Evolutionary conservation across 495 filamentous ascomycete species (phyloP), one percentile per base, ranked within the genome.

Genomic region (Podospora didyma): DNA sequence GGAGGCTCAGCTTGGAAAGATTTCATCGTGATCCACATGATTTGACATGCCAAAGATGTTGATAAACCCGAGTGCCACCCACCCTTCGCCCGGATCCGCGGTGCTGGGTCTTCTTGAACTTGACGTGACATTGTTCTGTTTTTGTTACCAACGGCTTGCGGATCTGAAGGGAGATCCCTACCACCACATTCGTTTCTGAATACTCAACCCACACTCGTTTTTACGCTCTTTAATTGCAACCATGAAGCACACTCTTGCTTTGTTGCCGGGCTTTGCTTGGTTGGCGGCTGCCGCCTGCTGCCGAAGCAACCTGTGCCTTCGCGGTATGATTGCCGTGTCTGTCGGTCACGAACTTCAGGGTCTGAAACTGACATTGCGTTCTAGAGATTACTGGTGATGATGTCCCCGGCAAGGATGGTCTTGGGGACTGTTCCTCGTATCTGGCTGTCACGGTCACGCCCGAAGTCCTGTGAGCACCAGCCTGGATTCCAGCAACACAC

Each of bases 201-300:
- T n/a, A n/a, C n/a, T n/a, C n/a, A n/a, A 37, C 34, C 34, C 20
- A 53, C 50, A 45, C 24, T 60, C 44, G 39, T 51, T 56, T 41
- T 48, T 47, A 57, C 54, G 47, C 23, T 61, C 49, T 24, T 56
- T 59, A 53, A 17, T 21, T 11, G 4, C n/a, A 0, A 45, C 3
- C 20, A 61, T 61, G 59, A 61, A 58, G 55, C 59, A 58, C 14
- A 46, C 7, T 2, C 20, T 58, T 7, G 20, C 53, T 9, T 17
- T 55, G 34, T 19, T 49, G 28, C 56, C 51, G 24, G 60, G 46
- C 21, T 51, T 62, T 34, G 51, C 56, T 24, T 51, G 51, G 46
- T 46, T 62, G 19, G 51, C 56, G 9, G 46, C 60, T n/a, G 60
- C 56, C 10, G 56, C 49, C 2, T 61, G 60, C 47, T 62, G 60